Percentiles rank a stretch among this genome's conserved stretches.
These are phyloP conservation scores for Sparassis latifolia DNA, from an alignment of 1,284 basidiomycete species.

Conservation along the genomic window DNA sequence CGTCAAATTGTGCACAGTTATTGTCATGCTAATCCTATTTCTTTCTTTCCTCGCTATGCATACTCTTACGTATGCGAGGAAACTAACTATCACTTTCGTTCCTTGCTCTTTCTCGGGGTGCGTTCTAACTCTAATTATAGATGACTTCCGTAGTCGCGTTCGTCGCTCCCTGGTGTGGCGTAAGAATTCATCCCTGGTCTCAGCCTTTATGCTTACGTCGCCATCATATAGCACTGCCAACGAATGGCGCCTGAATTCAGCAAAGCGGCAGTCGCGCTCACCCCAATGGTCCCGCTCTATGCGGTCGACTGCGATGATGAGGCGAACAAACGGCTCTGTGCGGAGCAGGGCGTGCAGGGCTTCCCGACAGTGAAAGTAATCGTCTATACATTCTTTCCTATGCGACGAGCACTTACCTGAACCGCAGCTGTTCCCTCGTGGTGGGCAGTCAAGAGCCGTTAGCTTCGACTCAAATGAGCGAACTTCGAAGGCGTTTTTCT, in stretches of 20 bases:
- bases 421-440: slow-evolving; percentile 68
- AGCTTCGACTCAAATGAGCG: slow-evolving; percentile 66
- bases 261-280: slow-evolving; percentile 73
- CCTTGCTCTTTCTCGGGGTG: no score
- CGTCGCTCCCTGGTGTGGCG: slow-evolving; percentile 86
- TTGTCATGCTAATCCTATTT: neutral
- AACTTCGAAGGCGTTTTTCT: slow-evolving; percentile 66
- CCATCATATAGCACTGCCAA: slow-evolving; percentile 73
- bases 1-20: neutral
- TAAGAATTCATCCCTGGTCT: slow-evolving; percentile 31
- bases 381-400: neutral
- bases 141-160: slow-evolving; percentile 79
- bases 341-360: slow-evolving; percentile 82
- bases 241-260: slow-evolving; percentile 80
- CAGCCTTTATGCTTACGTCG: neutral
- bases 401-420: neutral
- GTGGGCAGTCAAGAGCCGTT: slow-evolving; percentile 56
- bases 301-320: slow-evolving; percentile 90
- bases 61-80: neutral
- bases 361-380: slow-evolving; percentile 84
- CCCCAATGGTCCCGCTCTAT: slow-evolving; percentile 83
- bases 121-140: slow-evolving; percentile 28
- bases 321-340: slow-evolving; percentile 76
- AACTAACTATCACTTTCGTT: neutral
- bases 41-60: neutral